phyloP scores from a whole-genome alignment of 495 filamentous ascomycete genomes.

The Penicillium angulare region DNA sequence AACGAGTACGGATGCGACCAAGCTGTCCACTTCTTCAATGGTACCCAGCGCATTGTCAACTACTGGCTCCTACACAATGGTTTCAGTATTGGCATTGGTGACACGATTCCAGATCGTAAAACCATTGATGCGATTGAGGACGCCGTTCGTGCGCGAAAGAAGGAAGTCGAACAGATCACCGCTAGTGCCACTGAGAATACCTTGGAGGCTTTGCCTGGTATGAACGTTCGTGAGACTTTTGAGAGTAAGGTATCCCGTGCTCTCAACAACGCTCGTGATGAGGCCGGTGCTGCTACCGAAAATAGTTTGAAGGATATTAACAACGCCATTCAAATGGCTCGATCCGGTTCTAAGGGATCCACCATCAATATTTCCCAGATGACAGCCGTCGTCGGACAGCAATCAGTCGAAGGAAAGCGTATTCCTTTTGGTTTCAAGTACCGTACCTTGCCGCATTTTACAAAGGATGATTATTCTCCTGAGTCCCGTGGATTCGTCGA shows the following conservation, averaged over 20 bases:
- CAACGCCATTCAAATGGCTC: slow-evolving; percentile 93
- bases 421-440: slow-evolving; percentile 99
- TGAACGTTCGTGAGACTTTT: slow-evolving; percentile 98
- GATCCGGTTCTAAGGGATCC: slow-evolving; percentile 94
- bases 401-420: slow-evolving; percentile 97
- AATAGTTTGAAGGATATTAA: slow-evolving; percentile 91
- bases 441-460: slow-evolving; percentile 94
- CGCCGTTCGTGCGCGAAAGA: slow-evolving; percentile 75
- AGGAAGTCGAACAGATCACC: slow-evolving; percentile 71
- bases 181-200: slow-evolving; percentile 75
- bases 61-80: slow-evolving; percentile 99
- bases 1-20: slow-evolving; percentile 87
- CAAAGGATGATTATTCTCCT: slow-evolving; percentile 97
- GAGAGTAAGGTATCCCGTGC: slow-evolving; percentile 92
- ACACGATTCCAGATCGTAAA: slow-evolving; percentile 84
- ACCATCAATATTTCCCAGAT: slow-evolving; percentile 99
- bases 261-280: slow-evolving; percentile 92
- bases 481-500: slow-evolving; percentile 98
- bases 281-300: slow-evolving; percentile 87
- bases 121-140: slow-evolving; percentile 83
- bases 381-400: slow-evolving; percentile 94
- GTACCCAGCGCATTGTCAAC: slow-evolving; percentile 85
- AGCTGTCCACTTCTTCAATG: slow-evolving; percentile 93
- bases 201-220: slow-evolving; percentile 87
- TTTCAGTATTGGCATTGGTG: slow-evolving; percentile 97